Evolutionary conservation across 192 early-diverging fungal genomes (phyloP), one percentile per base, ranked within the genome.

Genomic region (Coemansia sp.): DNA sequence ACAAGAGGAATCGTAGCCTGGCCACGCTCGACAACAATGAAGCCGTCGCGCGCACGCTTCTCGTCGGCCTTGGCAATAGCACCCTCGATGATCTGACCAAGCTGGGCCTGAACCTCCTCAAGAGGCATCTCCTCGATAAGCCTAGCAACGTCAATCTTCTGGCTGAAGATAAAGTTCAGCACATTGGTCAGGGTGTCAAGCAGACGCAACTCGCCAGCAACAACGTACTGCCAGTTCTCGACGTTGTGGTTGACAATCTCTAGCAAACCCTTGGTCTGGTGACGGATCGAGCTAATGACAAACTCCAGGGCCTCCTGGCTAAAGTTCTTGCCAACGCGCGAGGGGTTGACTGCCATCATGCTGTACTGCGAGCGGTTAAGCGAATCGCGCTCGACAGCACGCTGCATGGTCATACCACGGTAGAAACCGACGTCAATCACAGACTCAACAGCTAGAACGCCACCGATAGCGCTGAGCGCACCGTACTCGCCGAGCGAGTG

Each of bases 171-270:
- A 82, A 91, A 90, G 88, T 97, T 94, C 61, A 95, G 80, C 56
- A 93, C 89, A 58, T 84, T 84, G 22, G 93, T 86, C 61, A 97
- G 86, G 20, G 87, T 86, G 51, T 96, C 93, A 51, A 97, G 78
- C 76, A 88, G 89, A 62, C 86, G 77, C 61, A 93, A 80, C 60
- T 92, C 88, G 77, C 95, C 95, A 59, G 95, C 92, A 68, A 92
- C 89, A 12, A 97, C 94, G 66, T 97, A 97, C 80, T 97, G 95
- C 87, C 92, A 90, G 85, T 95, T 95, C 76, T 95, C 94, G 56
- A 97, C 95, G 84, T 97, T 97, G 88, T 87, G 94, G 85, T 97
- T 97, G 71, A 97, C 95, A 78, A 97, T 97, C 71, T 97, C 94
- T 56, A 95, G 75, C 18, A 96, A 81, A 48, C 88, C 89, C 61